Evolutionary conservation across 805 yeast genomes (phyloP).

Genomic region (Pichia manshurica): DNA sequence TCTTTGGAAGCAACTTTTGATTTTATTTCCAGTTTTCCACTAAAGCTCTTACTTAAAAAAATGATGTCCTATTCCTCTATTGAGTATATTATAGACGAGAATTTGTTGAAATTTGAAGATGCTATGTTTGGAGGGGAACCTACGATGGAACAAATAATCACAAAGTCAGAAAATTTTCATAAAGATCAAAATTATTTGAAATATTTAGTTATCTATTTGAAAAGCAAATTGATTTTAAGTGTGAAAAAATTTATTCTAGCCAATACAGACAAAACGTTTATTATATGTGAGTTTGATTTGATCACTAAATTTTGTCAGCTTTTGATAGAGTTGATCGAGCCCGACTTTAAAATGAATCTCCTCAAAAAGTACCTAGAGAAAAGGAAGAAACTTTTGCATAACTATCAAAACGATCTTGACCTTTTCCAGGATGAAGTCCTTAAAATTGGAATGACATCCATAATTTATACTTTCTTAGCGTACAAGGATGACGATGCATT

Average conservation of each 20-base stretch:
- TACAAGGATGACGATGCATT: not conserved
- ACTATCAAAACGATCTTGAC: not conserved
- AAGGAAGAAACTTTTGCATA: not conserved
- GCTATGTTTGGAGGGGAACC: not conserved
- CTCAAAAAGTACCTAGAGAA: slow-evolving; percentile 1
- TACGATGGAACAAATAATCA: not conserved
- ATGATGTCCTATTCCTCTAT: not conserved
- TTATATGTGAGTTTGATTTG: not conserved
- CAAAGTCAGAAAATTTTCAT: not conserved
- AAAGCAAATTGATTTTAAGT: not conserved
- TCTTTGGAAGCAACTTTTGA: not conserved
- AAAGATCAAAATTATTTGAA: slow-evolving; percentile 2
- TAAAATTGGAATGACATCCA: not conserved
- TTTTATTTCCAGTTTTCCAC: slow-evolving; percentile 2
- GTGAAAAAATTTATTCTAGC: not conserved
- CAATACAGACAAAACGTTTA: not conserved
- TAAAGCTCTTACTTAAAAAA: not conserved
- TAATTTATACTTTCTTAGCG: not conserved
- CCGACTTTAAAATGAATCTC: not conserved
- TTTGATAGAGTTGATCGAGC: not conserved
- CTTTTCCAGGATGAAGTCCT: not conserved
- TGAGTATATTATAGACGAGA: slow-evolving; percentile 1
- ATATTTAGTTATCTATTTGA: not conserved
- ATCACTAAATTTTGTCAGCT: not conserved
- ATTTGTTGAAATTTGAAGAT: not conserved